phyloP scores from a whole-genome alignment of 306 rosid species.

The Dryas drummondii region DNA sequence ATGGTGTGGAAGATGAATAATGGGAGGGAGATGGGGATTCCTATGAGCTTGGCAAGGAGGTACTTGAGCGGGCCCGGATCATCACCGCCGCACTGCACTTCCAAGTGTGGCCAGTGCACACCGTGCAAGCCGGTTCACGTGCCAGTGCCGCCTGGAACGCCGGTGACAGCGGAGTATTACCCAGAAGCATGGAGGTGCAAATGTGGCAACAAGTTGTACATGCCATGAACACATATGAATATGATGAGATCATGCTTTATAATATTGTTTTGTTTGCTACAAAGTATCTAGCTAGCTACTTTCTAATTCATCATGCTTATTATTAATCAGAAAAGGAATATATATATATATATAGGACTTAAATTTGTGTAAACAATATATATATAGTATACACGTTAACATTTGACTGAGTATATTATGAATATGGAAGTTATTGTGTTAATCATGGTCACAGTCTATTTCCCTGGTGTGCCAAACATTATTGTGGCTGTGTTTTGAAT shows the following conservation, averaged over 20 bases:
- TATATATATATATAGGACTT: background rate
- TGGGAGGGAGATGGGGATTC: conserved; percentile 11
- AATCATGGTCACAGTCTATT: too few species aligned
- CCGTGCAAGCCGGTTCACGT: conserved; percentile 89
- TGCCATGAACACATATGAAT: conserved; percentile 55
- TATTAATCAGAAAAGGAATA: background rate
- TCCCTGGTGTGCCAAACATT: too few species aligned
- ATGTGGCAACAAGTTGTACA: conserved; percentile 83
- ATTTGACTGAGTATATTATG: background rate
- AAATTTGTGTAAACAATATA: background rate
- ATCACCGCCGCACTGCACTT: conserved; percentile 70
- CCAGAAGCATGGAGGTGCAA: conserved; percentile 99
- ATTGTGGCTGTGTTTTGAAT: background rate
- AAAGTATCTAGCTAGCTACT: background rate
- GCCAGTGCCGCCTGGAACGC: conserved; percentile 85
- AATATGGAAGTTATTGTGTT: background rate
- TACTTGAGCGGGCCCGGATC: conserved; percentile 72
- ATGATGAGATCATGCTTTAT: background rate
- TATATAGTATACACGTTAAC: background rate
- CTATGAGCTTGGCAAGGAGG: conserved; percentile 45
- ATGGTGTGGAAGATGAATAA: background rate
- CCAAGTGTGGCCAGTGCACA: conserved; percentile 76
- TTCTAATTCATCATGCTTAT: background rate
- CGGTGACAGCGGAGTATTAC: conserved; percentile 82
- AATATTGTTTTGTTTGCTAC: background rate